Evolutionary conservation across 805 yeast species (phyloP), one percentile per base, ranked within the genome.

Genomic region (Ogataea neopini): DNA sequence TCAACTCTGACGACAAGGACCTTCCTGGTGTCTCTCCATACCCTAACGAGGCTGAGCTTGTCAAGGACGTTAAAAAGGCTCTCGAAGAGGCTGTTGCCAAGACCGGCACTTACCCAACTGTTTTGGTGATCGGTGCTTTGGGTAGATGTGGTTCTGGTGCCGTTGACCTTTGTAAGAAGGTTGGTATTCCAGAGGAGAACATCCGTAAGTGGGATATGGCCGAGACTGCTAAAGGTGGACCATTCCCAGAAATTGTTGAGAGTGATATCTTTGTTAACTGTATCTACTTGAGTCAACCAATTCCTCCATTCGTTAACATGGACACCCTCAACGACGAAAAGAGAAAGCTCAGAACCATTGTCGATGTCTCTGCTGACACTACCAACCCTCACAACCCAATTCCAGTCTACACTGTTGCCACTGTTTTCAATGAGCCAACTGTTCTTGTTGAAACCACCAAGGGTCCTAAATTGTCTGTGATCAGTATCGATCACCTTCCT

Each of bases 61-160:
- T 94, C 52, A 72, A 72, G n/a, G 87, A 86, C 59, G 88, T 91
- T 61, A 77, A 81, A 66, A 66, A 67, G 49, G 80, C 77, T 49
- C 74, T 85, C 54, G 72, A 71, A 17, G 69, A 65, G 20, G 95
- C 92, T 19, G 67, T 71, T 48, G 74, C 73, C 25, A 76, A 77
- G 57, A 82, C 83, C 43, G 86, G 84, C 25, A 77, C 72, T 59
- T 75, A 73, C 60, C 99, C 98, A 56, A 85, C 76, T 29, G 88
- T 86, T 28, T 75, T 94, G 56, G 84, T 94, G 48, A 94, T 94
- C 65, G 99, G 99, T 65, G 99, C 99, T 22, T 77, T 91, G 50
- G 99, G 99, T 55, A 86, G 99, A 76, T 94, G 98, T 73, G 99
- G 99, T 46, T 83, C 96, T 10, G 99, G 99, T 66, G 98, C 99